A percentile compares a stretch with the other conserved stretches of the same genome.
Conservation (phyloP, 2,329 filamentous ascomycete species). For the Xylaria sp. region DNA sequence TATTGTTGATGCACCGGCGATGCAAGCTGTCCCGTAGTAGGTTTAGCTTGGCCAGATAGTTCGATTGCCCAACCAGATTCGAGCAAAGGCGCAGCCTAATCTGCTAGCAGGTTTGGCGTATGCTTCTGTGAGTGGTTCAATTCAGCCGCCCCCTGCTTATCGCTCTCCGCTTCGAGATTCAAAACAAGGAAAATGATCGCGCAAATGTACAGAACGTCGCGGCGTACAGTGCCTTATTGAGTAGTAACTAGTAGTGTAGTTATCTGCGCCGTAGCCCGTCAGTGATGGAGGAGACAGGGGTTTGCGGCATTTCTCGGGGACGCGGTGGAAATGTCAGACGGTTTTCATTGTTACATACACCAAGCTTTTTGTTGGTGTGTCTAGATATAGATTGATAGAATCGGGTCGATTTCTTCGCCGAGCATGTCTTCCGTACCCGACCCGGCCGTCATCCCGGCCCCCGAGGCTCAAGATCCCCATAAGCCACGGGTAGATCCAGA, state of each 20-base stretch:
- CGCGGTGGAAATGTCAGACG: neutral
- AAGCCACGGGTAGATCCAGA: conserved; percentile 14
- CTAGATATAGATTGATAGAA: neutral
- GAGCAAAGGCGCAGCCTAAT: neutral
- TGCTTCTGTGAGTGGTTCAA: conserved; percentile 8
- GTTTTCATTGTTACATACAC: conserved; percentile 7
- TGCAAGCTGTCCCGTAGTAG: neutral
- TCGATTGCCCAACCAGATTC: conserved; percentile 1
- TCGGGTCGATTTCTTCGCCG: conserved; percentile 5
- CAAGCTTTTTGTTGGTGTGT: conserved; percentile 7
- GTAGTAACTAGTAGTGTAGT: neutral
- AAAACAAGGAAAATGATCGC: conserved; percentile 7
- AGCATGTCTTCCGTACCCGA: conserved; percentile 35
- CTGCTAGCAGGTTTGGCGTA: neutral
- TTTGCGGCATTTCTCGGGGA: conserved; percentile 6
- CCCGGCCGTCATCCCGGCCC: conserved; percentile 26
- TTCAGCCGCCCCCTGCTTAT: neutral
- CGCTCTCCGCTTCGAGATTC: conserved; percentile 1
- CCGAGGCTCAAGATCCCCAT: conserved; percentile 27
- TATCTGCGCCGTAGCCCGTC: neutral
- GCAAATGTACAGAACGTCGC: neutral
- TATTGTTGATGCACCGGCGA: neutral
- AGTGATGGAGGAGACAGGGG: neutral
- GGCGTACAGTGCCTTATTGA: neutral
- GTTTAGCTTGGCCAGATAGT: neutral